Percentiles rank a stretch among this genome's conserved stretches.
Conservation (phyloP, 257 asterid genomes). For the Osmanthus fragrans region DNA sequence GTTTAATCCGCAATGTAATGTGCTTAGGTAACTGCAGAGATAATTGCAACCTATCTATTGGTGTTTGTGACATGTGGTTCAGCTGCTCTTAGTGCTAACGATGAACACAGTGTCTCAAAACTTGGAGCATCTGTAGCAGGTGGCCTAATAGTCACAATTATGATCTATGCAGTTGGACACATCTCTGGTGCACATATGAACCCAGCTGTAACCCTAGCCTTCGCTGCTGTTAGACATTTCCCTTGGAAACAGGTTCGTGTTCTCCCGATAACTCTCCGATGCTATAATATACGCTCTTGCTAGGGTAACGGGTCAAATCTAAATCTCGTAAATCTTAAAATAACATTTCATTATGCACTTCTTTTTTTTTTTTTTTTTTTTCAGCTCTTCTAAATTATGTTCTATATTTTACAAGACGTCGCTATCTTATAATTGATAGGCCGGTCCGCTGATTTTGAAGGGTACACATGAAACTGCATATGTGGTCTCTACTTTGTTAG, state of each 20-base stretch:
- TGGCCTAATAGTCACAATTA: slow-evolving; percentile 83
- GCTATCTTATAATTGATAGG: not conserved
- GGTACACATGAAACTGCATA: slow-evolving; percentile 26
- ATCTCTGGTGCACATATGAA: slow-evolving; percentile 95
- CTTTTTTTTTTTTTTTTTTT: too few relatives aligned
- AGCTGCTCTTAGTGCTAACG: slow-evolving; percentile 60
- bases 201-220: slow-evolving; percentile 85
- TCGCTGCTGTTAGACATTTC: slow-evolving; percentile 72
- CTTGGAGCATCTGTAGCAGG: slow-evolving; percentile 86
- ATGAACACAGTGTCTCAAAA: slow-evolving; percentile 53
- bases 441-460: slow-evolving; percentile 21
- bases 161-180: slow-evolving; percentile 93
- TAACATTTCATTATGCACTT: not conserved
- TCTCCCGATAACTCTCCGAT: not conserved
- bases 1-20: not conserved
- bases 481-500: not conserved
- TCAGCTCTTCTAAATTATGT: not conserved
- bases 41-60: slow-evolving; percentile 63
- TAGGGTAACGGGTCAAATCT: not conserved
- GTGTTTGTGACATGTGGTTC: slow-evolving; percentile 86
- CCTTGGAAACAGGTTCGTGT: slow-evolving; percentile 76
- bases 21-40: slow-evolving; percentile 66
- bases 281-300: not conserved
- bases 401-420: not conserved
- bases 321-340: not conserved